Evolutionary conservation across 2,329 filamentous ascomycete genomes (phyloP).

Genomic region (Diaporthe eres): DNA sequence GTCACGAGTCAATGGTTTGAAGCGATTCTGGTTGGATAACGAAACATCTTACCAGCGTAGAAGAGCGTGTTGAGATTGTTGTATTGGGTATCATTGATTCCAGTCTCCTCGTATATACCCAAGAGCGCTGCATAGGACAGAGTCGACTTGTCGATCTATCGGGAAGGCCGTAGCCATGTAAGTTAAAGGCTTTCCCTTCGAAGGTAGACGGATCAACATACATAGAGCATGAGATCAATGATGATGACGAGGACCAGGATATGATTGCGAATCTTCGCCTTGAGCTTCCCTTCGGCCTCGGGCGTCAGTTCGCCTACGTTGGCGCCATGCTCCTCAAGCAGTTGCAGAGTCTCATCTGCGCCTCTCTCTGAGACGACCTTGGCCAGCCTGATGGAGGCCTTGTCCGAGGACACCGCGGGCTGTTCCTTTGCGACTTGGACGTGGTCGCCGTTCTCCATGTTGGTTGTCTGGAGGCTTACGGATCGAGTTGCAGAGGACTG

Average conservation of each 20-base stretch:
- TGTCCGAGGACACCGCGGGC: constrained; percentile 12
- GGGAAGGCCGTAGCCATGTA: background rate
- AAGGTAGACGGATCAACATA: constrained; percentile 42
- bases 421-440: constrained; percentile 16
- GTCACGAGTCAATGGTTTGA: background rate
- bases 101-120: constrained; percentile 57
- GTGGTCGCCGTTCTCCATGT: background rate
- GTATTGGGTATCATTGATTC: constrained; percentile 54
- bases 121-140: constrained; percentile 57
- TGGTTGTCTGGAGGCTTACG: background rate
- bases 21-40: too few relatives aligned
- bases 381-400: background rate
- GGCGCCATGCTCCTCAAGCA: constrained; percentile 53
- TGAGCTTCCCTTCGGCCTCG: constrained; percentile 49
- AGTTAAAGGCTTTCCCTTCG: background rate
- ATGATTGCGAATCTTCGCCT: constrained; percentile 52
- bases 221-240: constrained; percentile 55
- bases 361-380: constrained; percentile 28
- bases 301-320: constrained; percentile 50
- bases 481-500: background rate
- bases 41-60: constrained; percentile 53
- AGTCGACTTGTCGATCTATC: constrained; percentile 57
- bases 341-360: constrained; percentile 54
- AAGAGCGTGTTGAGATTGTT: constrained; percentile 59
- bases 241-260: constrained; percentile 51